Evolutionary conservation across 1,284 basidiomycete species (phyloP).

Genomic region (Sanguinoderma infundibulare): DNA sequence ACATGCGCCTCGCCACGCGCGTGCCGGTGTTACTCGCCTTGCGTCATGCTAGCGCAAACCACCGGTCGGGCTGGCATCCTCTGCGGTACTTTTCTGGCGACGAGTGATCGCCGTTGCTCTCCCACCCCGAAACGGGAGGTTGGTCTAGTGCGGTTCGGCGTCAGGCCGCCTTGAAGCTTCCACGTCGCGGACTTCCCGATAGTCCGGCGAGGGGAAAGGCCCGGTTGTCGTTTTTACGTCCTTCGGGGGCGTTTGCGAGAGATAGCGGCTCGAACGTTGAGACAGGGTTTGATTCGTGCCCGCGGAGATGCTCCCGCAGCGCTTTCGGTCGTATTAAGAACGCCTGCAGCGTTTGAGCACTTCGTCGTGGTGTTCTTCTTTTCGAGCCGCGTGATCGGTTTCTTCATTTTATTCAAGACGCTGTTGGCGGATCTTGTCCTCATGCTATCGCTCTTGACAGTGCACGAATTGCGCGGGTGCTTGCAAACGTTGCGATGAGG

Average conservation of each 20-base stretch:
- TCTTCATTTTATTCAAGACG: background rate
- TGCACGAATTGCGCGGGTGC: constrained; percentile 87
- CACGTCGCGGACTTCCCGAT: background rate
- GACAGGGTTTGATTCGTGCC: background rate
- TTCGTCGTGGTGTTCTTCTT: background rate
- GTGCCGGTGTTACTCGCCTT: constrained; percentile 17
- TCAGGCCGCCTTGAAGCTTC: background rate
- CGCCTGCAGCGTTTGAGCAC: background rate
- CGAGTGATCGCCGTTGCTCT: background rate
- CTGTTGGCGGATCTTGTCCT: background rate
- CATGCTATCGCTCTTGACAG: constrained; percentile 34
- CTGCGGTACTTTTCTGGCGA: background rate
- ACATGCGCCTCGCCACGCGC: background rate
- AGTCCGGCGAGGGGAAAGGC: background rate
- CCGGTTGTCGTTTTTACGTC: background rate
- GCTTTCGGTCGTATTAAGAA: constrained; percentile 2
- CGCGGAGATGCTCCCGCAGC: background rate
- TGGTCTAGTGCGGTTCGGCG: background rate
- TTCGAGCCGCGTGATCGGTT: background rate
- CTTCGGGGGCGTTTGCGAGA: background rate
- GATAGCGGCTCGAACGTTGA: background rate
- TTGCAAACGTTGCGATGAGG: constrained; percentile 86
- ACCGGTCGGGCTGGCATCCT: constrained; percentile 12
- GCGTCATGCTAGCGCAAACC: constrained; percentile 12
- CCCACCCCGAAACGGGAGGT: background rate